Evolutionary conservation across 805 yeast species (phyloP), one percentile per base, ranked within the genome.

Genomic region (Suhomyces sp.): DNA sequence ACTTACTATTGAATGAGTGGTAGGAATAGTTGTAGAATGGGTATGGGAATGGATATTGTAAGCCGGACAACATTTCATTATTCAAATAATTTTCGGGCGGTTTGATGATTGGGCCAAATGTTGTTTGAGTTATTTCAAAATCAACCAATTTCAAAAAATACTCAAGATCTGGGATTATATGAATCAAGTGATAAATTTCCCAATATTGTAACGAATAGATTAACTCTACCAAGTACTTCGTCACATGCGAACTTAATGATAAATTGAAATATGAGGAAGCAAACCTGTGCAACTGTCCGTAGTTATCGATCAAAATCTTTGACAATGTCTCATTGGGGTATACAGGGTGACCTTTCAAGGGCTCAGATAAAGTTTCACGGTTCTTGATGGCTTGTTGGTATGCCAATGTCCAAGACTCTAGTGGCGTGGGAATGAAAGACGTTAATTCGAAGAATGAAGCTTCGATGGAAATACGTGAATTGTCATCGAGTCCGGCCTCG

Each of bases 1-100:
- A 44, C 13, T 49, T 47, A 3, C 60, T 52, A 26, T 59, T 55
- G 26, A 62, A 47, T 4, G 65, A 48, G 41, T 68, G 74, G 46
- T 64, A 67, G 5, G 72, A 65, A 45, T 56, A 68, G 36, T 68
- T 68, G 48, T 68, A 68, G 39, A 66, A 68, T 22, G 74, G 72
- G 38, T 60, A 68, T 5, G 74, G 74, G 39, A 63, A 66, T 16
- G 73, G 71, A 40, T 63, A 68, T 36, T 63, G 68, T 33, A 65
- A 61, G 1, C 73, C 74, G 39, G 56, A 62, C 25, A 58, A 50
- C 62, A 68, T 55, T 16, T 56, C 50, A 32, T 56, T 56, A 22
- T 49, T 54, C 40, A 67, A 38, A 40, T 50, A 64, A 43, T 65
- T 67, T 19, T 50, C 50, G 1, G 74, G 74, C 2, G 73, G 74